Evolutionary conservation across 177 flowering plant species (phyloP).

Genomic region (Vitis hybrid): DNA sequence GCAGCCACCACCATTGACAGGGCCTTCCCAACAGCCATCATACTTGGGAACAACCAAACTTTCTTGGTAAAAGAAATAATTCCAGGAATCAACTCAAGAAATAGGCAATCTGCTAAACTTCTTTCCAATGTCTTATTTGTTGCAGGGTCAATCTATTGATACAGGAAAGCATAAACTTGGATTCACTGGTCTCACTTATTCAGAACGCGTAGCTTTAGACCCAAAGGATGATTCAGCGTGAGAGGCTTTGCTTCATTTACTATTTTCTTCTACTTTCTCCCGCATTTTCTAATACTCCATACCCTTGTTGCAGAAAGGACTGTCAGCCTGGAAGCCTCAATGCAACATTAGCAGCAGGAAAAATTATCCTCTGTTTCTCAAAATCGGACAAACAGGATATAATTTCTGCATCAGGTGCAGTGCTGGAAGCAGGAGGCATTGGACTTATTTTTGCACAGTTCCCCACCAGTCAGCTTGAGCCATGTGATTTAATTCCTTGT

Average conservation of each 20-base stretch:
- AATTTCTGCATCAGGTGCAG: constrained; percentile 14
- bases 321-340: constrained; percentile 26
- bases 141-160: constrained; percentile 21
- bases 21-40: constrained; percentile 18
- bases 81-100: background rate
- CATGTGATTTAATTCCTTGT: constrained; percentile 27
- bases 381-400: constrained; percentile 12
- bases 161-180: background rate
- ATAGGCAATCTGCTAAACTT: background rate
- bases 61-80: constrained; percentile 10
- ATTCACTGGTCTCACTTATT: constrained; percentile 14
- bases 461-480: constrained; percentile 13
- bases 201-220: constrained; percentile 19
- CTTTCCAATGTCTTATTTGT: background rate
- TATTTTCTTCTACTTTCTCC: background rate
- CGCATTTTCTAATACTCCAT: background rate
- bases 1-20: constrained; percentile 30
- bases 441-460: constrained; percentile 37
- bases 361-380: constrained; percentile 42
- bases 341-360: constrained; percentile 35
- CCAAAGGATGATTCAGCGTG: constrained; percentile 6
- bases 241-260: constrained; percentile 16
- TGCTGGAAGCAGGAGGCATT: constrained; percentile 29
- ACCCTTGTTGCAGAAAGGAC: constrained; percentile 11
- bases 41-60: constrained; percentile 22